Base-by-base conservation (phyloP, 345 rosid genomes). In the Cardamine chenopodiifolia region DNA sequence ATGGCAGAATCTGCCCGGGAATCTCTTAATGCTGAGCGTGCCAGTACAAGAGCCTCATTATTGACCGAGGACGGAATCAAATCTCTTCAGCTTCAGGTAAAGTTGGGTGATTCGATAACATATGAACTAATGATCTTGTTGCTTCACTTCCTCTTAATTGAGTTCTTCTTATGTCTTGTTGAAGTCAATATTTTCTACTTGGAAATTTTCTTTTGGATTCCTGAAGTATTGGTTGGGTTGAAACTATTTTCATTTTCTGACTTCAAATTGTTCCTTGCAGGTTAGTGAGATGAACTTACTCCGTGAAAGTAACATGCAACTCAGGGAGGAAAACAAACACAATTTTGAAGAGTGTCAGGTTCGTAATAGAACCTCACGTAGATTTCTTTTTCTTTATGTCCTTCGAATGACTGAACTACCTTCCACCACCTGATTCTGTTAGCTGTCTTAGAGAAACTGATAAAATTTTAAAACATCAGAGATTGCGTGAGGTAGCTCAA, bases 311-410 rank as follows among this genome's bases (percentile, higher is more conserved):
- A 92, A 95, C 73, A 66, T 89, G 83, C 99, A 95, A 75, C 90
- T 95, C 62, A 89, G 97, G 78, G 99, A 92, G 79, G 99, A 95
- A 85, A 95, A 92, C 81, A 95, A 86, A 81, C 88, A 95, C 82
- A 95, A 90, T 86, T 92, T 95, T 75, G 97, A 89, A 78, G 98
- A 92, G 81, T 89, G 97, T 82, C 92, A 89, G 94, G 98, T 95
- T 74, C 54, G 75, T 67, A 1, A 31, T 40, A 26, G 49, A 64
- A 69, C 61, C 17, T 77, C 31, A 68, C 40, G 19, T 14, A 44
- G 18, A 35, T 17, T 57, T 72, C 14, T 54, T 52, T 26, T 65
- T 50, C 54, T 58, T 57, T 52, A 29, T 72, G 17, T 61, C 63
- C 19, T 47, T 34, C 17, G 8, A 45, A 39, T 73, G 37, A 26